Percentiles rank a stretch among this genome's conserved stretches.
phyloP scores from a whole-genome alignment of 495 filamentous ascomycete species.

The Cryomyces antarcticus region DNA sequence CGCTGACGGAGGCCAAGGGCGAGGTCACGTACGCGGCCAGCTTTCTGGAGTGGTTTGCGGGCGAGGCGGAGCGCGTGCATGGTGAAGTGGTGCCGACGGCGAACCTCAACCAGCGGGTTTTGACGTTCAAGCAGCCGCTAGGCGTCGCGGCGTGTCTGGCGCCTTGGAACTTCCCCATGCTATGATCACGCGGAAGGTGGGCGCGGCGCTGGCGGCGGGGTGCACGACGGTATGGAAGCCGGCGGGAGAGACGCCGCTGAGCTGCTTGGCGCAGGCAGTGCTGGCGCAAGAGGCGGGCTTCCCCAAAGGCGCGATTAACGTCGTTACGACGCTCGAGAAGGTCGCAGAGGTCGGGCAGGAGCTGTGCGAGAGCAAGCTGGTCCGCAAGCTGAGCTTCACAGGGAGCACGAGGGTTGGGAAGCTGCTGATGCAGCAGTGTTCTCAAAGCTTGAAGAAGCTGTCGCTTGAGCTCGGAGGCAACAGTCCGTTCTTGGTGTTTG shows the following conservation, averaged over 20 bases:
- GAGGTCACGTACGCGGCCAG: slow-evolving; percentile 10
- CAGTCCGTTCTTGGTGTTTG: slow-evolving; percentile 84
- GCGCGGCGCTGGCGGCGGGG: slow-evolving; percentile 20
- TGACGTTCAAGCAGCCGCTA: slow-evolving; percentile 11
- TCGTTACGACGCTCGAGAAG: slow-evolving; percentile 39
- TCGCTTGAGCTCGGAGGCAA: slow-evolving; percentile 81
- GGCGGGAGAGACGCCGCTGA: slow-evolving; percentile 72
- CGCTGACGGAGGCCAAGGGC: slow-evolving; percentile 9
- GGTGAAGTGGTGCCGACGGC: slow-evolving; percentile 8
- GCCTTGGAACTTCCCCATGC: slow-evolving; percentile 27
- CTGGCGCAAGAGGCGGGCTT: slow-evolving; percentile 68
- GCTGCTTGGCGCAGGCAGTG: slow-evolving; percentile 62
- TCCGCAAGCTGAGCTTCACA: slow-evolving; percentile 80
- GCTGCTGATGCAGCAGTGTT: slow-evolving; percentile 66
- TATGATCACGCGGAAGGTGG: slow-evolving; percentile 23
- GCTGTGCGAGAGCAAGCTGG: slow-evolving; percentile 45
- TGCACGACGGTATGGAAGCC: slow-evolving; percentile 33
- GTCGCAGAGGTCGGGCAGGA: slow-evolving; percentile 51
- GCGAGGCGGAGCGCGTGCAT: slow-evolving; percentile 7
- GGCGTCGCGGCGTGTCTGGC: slow-evolving; percentile 7
- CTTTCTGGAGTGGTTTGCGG: slow-evolving; percentile 12
- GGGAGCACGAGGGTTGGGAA: slow-evolving; percentile 75
- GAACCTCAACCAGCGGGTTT: slow-evolving; percentile 6
- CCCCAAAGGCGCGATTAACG: slow-evolving; percentile 66
- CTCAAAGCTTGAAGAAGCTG: slow-evolving; percentile 66